Percentiles rank a stretch among this genome's conserved stretches.
phyloP scores from a whole-genome alignment of 192 early-diverging fungal genomes.

The Coemansia sp. region DNA sequence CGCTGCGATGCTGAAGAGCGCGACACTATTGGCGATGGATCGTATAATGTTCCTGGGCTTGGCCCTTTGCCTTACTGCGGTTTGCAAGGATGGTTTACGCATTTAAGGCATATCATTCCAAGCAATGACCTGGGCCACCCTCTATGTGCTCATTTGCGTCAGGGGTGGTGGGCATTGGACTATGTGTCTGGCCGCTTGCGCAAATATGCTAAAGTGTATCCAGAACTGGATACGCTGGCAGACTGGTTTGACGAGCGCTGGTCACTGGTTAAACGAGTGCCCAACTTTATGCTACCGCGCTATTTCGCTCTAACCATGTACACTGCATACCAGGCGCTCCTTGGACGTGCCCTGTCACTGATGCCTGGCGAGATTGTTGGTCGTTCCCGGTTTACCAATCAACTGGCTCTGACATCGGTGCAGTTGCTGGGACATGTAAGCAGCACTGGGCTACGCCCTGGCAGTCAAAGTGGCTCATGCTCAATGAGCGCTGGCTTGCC shows the following conservation, averaged over 20 bases:
- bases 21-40: slow-evolving; percentile 75
- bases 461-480: slow-evolving; percentile 23
- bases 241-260: slow-evolving; percentile 81
- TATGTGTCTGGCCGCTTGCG: slow-evolving; percentile 74
- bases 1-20: slow-evolving; percentile 85
- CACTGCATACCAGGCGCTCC: slow-evolving; percentile 72
- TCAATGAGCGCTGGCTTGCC: slow-evolving; percentile 92
- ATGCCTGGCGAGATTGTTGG: slow-evolving; percentile 60
- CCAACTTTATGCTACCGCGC: slow-evolving; percentile 85
- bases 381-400: slow-evolving; percentile 64
- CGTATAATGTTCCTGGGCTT: slow-evolving; percentile 86
- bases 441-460: slow-evolving; percentile 79
- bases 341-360: slow-evolving; percentile 59
- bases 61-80: slow-evolving; percentile 86
- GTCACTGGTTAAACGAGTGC: slow-evolving; percentile 64
- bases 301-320: slow-evolving; percentile 87
- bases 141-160: slow-evolving; percentile 83
- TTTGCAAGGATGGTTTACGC: slow-evolving; percentile 87
- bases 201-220: slow-evolving; percentile 24
- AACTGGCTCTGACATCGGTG: slow-evolving; percentile 73
- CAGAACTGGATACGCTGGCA: slow-evolving; percentile 39
- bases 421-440: slow-evolving; percentile 81
- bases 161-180: slow-evolving; percentile 89
- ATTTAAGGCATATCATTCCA: slow-evolving; percentile 72
- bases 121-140: slow-evolving; percentile 92